Conservation (phyloP, 2,329 filamentous ascomycete species). For the Diplodia sapinea region DNA sequence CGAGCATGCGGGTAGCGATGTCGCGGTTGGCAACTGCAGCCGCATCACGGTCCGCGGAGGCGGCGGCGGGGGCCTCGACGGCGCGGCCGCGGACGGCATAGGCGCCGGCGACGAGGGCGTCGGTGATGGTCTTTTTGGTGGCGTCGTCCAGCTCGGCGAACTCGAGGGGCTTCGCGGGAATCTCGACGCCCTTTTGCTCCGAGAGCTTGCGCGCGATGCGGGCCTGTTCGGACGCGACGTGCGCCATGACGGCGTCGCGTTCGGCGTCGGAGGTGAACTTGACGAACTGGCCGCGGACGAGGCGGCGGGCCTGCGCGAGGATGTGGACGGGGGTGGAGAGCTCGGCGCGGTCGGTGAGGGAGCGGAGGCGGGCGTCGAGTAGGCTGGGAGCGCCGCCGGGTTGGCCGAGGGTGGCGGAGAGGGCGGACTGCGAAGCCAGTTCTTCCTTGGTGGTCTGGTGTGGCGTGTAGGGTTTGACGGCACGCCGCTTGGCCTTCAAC, state of each 20-base stretch:
- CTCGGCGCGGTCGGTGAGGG: slow-evolving; percentile 16
- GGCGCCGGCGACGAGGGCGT: slow-evolving; percentile 15
- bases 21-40: background rate
- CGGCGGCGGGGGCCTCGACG: background rate
- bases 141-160: slow-evolving; percentile 15
- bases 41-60: too few relatives aligned
- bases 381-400: slow-evolving; percentile 14
- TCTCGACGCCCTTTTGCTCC: slow-evolving; percentile 25
- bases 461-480: slow-evolving; percentile 11
- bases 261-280: slow-evolving; percentile 22
- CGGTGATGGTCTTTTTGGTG: background rate
- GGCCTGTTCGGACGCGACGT: slow-evolving; percentile 18
- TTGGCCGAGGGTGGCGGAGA: slow-evolving; percentile 25
- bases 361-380: slow-evolving; percentile 20
- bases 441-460: background rate
- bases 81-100: slow-evolving; percentile 8
- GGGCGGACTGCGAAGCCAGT: slow-evolving; percentile 17
- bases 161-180: slow-evolving; percentile 22
- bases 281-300: slow-evolving; percentile 28
- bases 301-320: slow-evolving; percentile 19
- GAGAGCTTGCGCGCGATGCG: slow-evolving; percentile 22
- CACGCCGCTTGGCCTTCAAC: slow-evolving; percentile 15
- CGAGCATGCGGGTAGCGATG: background rate
- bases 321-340: background rate
- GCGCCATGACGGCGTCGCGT: slow-evolving; percentile 25